Percentiles rank a stretch among this genome's conserved stretches.
Evolutionary conservation across 306 rosid species (phyloP).

Genomic region (Nissolia schottii): DNA sequence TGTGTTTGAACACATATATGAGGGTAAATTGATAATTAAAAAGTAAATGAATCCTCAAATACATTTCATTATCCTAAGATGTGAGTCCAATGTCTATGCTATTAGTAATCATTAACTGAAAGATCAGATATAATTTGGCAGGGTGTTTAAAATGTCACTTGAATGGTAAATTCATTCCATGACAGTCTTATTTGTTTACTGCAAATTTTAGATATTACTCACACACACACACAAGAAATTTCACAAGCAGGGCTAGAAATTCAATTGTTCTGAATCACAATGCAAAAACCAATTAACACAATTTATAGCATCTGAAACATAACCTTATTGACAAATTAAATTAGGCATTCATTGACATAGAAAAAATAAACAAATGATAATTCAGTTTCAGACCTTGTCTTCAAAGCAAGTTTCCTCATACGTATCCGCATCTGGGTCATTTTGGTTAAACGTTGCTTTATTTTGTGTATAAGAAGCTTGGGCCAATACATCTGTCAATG

Average conservation of each 20-base stretch:
- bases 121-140: neutral
- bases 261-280: conserved; percentile 1
- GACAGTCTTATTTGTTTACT: neutral
- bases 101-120: neutral
- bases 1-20: neutral
- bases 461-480: conserved; percentile 83
- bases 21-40: neutral
- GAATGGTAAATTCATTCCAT: neutral
- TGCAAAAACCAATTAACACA: neutral
- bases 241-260: neutral
- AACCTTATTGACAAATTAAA: neutral
- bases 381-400: conserved; percentile 56
- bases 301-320: neutral
- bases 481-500: conserved; percentile 87
- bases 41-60: neutral
- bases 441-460: conserved; percentile 85
- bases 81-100: neutral
- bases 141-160: neutral
- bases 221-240: neutral
- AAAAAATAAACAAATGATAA: conserved; percentile 3
- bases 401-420: conserved; percentile 86
- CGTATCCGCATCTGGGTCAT: conserved; percentile 97
- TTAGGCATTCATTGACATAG: neutral
- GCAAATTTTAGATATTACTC: neutral
- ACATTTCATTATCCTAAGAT: neutral